A percentile compares a stretch with the other conserved stretches of the same genome.
Conservation (phyloP, 2,329 filamentous ascomycete genomes). For the Plectosphaerella sp. region DNA sequence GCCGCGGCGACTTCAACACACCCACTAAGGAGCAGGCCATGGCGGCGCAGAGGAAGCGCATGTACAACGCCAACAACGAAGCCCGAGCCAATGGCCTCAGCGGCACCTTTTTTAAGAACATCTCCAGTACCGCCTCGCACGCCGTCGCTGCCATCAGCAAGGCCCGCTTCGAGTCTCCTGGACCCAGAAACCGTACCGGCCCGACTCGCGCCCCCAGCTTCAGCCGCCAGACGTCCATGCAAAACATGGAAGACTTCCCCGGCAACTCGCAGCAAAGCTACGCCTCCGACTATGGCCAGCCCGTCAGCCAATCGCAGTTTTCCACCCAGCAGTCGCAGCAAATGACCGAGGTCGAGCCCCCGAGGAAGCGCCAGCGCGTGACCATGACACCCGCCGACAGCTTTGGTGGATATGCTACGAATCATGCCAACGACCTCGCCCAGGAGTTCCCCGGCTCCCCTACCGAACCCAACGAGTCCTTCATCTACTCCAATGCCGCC, state of each 20-base stretch:
- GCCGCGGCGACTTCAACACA: conserved; percentile 77
- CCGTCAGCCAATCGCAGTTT: conserved; percentile 48
- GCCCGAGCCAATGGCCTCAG: conserved; percentile 61
- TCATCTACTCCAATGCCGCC: conserved; percentile 57
- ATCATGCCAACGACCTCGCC: conserved; percentile 40
- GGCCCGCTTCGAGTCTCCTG: conserved; percentile 86
- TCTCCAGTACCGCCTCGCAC: conserved; percentile 86
- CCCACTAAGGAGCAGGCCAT: conserved; percentile 98
- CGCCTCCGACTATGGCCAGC: conserved; percentile 70
- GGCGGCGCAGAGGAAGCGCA: conserved; percentile 87
- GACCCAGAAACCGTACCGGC: conserved; percentile 60
- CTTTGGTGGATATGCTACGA: conserved; percentile 45
- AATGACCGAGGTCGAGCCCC: conserved; percentile 58
- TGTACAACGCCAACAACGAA: conserved; percentile 76
- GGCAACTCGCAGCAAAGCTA: conserved; percentile 82
- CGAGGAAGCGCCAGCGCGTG: conserved; percentile 70
- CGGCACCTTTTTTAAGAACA: conserved; percentile 95
- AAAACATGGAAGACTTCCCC: conserved; percentile 64
- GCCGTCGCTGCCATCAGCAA: conserved; percentile 97
- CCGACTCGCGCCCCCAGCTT: conserved; percentile 65
- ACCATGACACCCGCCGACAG: conserved; percentile 51
- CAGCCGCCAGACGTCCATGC: conserved; percentile 66
- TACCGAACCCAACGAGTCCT: conserved; percentile 77
- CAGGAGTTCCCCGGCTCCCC: conserved; percentile 63
- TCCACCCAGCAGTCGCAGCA: conserved; percentile 48